Base-by-base conservation (phyloP, 2,329 filamentous ascomycete genomes). In the Pezicula carpinea region DNA sequence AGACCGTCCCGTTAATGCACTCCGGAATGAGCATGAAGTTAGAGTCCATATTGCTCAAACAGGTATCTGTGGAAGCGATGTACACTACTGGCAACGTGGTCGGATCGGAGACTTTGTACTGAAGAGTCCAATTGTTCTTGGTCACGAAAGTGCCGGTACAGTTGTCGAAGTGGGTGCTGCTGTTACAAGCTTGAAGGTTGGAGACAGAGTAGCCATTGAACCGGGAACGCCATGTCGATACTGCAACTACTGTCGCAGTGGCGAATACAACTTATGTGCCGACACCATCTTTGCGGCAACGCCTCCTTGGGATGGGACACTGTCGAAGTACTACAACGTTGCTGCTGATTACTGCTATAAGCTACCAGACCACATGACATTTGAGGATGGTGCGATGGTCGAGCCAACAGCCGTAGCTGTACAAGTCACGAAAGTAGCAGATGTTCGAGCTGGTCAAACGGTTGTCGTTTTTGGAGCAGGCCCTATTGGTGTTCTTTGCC, bases 371-470 rank as follows among this genome's bases (percentile, higher is more conserved):
- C 61, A 71, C 40, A 64, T 79, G 44, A 62, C 61, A 2, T 58
- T 73, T 29, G 73, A 78, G 51, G 71, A 76, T 15, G 76, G 70
- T 1, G 75, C 75, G 0, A 58, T 79, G 13, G 68, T 75, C 1
- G 75, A 79, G 55, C 76, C 75, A 0, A 61, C 77, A 0, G 69
- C 74, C 0, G 74, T 79, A 1, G 74, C 75, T 0, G 71, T 75
- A 3, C 69, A 74, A 40, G 72, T 73, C 8, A 66, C 58, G 49
- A 69, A 68, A 43, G 60, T 66, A 1, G 72, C 69, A 0, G 61
- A 69, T 0, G 63, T 74, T 10, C 59, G 62, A 11, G 61, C 63
- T 0, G 63, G 68, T 1, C 66, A 73, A 43, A 72, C 67, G 0
- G 68, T 76, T 3, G 60, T 74, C 0, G 44, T 78, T 5, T 68